Conservation (phyloP, 192 early-diverging fungal genomes). For the Entomortierella beljakovae region DNA sequence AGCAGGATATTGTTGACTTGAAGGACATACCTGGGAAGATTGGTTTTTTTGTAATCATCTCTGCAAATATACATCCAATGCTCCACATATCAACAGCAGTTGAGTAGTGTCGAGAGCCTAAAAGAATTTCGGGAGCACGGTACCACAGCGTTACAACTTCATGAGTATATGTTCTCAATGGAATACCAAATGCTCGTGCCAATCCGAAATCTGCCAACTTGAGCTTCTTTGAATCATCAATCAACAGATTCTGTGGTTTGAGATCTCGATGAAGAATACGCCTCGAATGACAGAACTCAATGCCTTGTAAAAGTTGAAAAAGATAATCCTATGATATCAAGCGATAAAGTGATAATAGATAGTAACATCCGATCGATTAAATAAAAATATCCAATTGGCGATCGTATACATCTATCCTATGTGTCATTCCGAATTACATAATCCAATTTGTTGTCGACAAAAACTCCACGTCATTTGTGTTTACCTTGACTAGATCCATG, state of each 20-base stretch:
- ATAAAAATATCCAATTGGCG: background rate
- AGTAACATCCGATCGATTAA: background rate
- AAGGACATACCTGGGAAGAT: conserved; percentile 95
- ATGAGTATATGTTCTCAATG: conserved; percentile 94
- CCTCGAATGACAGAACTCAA: conserved; percentile 91
- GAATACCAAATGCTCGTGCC: conserved; percentile 91
- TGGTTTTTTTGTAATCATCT: conserved; percentile 96
- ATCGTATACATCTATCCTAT: background rate
- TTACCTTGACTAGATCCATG: conserved; percentile 41
- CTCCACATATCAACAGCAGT: conserved; percentile 97
- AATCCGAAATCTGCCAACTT: conserved; percentile 98
- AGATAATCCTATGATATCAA: conserved; percentile 77
- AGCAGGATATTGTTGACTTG: too few species aligned
- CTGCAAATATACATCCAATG: conserved; percentile 94
- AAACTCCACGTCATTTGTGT: background rate
- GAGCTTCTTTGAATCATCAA: conserved; percentile 86
- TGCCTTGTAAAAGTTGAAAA: conserved; percentile 88
- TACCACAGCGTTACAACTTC: conserved; percentile 98
- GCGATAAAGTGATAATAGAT: background rate
- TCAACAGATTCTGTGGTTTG: conserved; percentile 98
- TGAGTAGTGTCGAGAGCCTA: conserved; percentile 98
- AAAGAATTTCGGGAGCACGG: conserved; percentile 98
- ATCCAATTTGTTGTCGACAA: too few species aligned
- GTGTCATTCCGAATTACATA: background rate
- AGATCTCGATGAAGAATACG: conserved; percentile 97